phyloP scores from a whole-genome alignment of 257 asterid genomes.

The Verbascum thapsus region DNA sequence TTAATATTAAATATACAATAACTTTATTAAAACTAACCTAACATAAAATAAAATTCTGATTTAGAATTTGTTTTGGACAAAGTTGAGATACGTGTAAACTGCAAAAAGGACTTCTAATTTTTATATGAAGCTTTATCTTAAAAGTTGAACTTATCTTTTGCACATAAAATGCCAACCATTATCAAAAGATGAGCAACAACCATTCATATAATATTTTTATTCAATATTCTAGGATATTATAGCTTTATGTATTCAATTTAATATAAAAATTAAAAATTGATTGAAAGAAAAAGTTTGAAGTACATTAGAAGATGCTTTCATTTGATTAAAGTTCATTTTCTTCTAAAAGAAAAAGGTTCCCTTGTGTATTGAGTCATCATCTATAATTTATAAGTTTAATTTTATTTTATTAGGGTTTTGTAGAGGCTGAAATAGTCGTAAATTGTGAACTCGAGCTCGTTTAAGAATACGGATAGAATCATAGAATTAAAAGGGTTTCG shows the following conservation, averaged over 20 bases:
- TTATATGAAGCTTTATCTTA: constrained; percentile 18
- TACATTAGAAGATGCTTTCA: neutral
- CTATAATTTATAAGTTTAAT: too few relatives aligned
- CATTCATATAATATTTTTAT: neutral
- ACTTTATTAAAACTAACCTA: too few relatives aligned
- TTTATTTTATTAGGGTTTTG: too few relatives aligned
- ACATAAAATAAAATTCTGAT: too few relatives aligned
- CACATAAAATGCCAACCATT: constrained; percentile 34
- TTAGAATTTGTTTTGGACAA: constrained; percentile 7
- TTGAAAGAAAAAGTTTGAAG: neutral
- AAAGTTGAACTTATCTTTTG: constrained; percentile 28
- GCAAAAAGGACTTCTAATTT: constrained; percentile 6
- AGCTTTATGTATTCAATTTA: neutral
- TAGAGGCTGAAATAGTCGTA: too few relatives aligned
- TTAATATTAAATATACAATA: too few relatives aligned
- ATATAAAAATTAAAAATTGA: too few relatives aligned
- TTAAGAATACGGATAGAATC: too few relatives aligned
- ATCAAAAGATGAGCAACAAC: constrained; percentile 29
- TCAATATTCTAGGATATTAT: neutral
- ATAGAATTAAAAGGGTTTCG: too few relatives aligned
- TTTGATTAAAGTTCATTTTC: neutral
- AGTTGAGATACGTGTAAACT: constrained; percentile 18
- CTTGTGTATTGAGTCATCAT: neutral
- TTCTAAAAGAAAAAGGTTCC: neutral
- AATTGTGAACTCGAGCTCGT: too few relatives aligned